Percentiles rank a stretch among this genome's conserved stretches.
Evolutionary conservation across 768 basidiomycete species (phyloP).

Genomic region (Mycena amicta): DNA sequence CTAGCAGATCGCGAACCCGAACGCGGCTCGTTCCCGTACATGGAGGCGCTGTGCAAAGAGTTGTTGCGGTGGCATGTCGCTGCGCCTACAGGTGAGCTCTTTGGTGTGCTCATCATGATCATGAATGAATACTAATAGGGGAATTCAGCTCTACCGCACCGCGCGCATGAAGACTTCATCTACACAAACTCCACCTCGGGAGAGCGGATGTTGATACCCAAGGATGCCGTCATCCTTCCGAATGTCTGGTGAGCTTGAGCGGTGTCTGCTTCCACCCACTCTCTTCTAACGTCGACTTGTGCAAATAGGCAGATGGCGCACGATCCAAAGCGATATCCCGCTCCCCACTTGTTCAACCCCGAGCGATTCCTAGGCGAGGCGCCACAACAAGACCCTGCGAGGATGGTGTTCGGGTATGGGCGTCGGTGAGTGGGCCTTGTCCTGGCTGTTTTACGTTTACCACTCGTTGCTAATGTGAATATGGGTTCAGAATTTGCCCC

Average conservation of each 20-base stretch:
- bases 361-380: conserved; percentile 6
- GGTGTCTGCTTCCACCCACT: no score
- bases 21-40: conserved; percentile 18
- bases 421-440: not conserved
- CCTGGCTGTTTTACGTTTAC: no score
- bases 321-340: conserved; percentile 17
- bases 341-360: conserved; percentile 13
- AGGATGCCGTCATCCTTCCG: not conserved
- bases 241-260: not conserved
- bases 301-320: conserved; percentile 30
- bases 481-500: not conserved
- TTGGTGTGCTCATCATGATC: no score
- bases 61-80: conserved; percentile 20
- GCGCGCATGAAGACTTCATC: not conserved
- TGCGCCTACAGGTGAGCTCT: conserved; percentile 20
- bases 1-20: conserved; percentile 7
- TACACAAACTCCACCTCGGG: not conserved
- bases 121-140: not conserved
- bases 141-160: not conserved
- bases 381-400: not conserved
- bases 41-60: conserved; percentile 26
- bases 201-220: not conserved
- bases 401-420: not conserved
- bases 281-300: no score
- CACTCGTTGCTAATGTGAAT: not conserved